A percentile compares a stretch with the other conserved stretches of the same genome.
Conservation (phyloP, 2,329 filamentous ascomycete species). For the Aspergillus tubingensis region DNA sequence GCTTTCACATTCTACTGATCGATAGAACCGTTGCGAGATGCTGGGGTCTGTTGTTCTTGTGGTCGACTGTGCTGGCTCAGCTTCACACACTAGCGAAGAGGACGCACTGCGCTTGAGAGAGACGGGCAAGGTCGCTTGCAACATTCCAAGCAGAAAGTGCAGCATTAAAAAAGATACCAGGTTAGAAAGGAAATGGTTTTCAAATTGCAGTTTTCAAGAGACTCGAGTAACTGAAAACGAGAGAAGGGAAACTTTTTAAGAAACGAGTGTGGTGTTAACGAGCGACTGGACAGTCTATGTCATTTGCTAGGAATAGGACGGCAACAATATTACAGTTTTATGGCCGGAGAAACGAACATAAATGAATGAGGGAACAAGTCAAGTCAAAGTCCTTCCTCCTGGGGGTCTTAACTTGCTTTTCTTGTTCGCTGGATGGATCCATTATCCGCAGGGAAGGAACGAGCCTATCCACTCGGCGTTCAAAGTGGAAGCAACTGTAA, state of each 20-base stretch:
- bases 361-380: conserved; percentile 2
- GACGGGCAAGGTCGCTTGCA: conserved; percentile 9
- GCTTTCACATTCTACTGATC: conserved; percentile 8
- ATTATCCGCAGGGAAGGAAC: conserved; percentile 16
- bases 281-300: conserved; percentile 16
- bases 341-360: background rate
- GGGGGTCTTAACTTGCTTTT: background rate
- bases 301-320: conserved; percentile 19
- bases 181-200: background rate
- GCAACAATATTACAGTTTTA: conserved; percentile 6
- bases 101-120: conserved; percentile 2
- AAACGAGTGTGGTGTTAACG: conserved; percentile 18
- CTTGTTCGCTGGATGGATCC: background rate
- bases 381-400: background rate
- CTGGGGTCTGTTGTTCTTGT: conserved; percentile 1
- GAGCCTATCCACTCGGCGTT: conserved; percentile 1
- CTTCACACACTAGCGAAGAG: background rate
- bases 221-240: background rate
- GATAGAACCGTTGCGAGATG: conserved; percentile 19
- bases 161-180: background rate
- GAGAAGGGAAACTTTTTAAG: conserved; percentile 11
- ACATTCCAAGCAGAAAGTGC: conserved; percentile 12
- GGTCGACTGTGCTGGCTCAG: conserved; percentile 1
- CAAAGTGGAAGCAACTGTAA: conserved; percentile 6
- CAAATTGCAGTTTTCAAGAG: background rate